A percentile compares a stretch with the other conserved stretches of the same genome.
Evolutionary conservation across 495 filamentous ascomycete genomes (phyloP).

Genomic region (Entonaema liquescens): DNA sequence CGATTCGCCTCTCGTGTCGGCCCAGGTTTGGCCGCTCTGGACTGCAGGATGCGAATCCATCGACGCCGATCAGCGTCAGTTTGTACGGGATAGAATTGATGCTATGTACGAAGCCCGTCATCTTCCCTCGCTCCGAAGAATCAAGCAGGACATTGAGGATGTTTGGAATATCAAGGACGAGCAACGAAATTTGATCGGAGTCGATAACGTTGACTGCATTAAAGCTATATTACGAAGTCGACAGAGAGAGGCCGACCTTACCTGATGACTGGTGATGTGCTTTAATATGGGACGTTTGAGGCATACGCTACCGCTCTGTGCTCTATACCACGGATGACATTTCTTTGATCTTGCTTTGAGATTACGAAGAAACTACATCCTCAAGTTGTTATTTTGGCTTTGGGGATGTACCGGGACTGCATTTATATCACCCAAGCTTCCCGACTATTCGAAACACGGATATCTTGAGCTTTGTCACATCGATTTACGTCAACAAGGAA

Average conservation of each 20-base stretch:
- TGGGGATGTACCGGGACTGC: not conserved
- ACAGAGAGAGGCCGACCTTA: constrained; percentile 41
- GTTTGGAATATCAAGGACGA: constrained; percentile 45
- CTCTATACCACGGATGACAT: not conserved
- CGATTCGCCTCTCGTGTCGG: constrained; percentile 39
- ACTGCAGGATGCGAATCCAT: constrained; percentile 46
- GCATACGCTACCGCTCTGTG: not conserved
- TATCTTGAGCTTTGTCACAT: not conserved
- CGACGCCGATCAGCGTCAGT: constrained; percentile 36
- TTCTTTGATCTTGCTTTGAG: not conserved
- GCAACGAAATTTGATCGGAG: constrained; percentile 36
- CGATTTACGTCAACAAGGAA: not conserved
- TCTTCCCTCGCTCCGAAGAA: constrained; percentile 41
- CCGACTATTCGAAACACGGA: too few relatives aligned
- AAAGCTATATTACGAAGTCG: constrained; percentile 37
- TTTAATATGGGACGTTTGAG: not conserved
- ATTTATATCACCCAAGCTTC: too few relatives aligned
- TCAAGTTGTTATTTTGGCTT: not conserved
- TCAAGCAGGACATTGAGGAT: constrained; percentile 41
- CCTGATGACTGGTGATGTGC: not conserved
- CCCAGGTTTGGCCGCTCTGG: constrained; percentile 47
- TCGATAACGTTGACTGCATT: constrained; percentile 45
- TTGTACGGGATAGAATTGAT: constrained; percentile 37
- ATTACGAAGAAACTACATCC: not conserved
- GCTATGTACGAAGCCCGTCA: constrained; percentile 42